phyloP scores from a whole-genome alignment of 192 early-diverging fungal genomes.

The Podila minutissima region DNA sequence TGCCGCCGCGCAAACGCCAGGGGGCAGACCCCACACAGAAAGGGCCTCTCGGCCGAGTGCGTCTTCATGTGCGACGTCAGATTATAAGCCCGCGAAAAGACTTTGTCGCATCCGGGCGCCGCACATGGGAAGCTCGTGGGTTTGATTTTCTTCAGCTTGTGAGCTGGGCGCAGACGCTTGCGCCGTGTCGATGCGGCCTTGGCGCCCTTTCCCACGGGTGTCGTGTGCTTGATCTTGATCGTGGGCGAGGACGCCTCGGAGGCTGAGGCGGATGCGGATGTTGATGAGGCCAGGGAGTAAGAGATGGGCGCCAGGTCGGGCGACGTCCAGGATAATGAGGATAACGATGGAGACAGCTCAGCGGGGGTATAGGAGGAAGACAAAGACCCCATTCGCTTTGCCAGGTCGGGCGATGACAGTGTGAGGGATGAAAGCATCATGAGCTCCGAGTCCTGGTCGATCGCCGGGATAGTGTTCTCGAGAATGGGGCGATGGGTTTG shows the following conservation, averaged over 20 bases:
- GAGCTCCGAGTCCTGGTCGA: constrained; percentile 28
- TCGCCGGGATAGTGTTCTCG: constrained; percentile 21
- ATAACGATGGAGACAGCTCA: no score
- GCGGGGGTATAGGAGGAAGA: no score
- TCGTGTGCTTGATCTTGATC: no score
- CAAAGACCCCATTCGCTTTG: no score
- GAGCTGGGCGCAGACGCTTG: no score
- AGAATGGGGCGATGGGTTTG: constrained; percentile 7
- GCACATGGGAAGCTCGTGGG: constrained; percentile 27
- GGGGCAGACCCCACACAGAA: constrained; percentile 73
- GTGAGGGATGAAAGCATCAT: constrained; percentile 27
- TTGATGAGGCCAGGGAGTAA: no score
- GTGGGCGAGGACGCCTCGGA: no score
- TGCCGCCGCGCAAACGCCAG: constrained; percentile 88
- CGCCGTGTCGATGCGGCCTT: no score
- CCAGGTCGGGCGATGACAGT: not conserved
- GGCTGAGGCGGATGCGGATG: no score
- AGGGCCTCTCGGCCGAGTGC: constrained; percentile 79
- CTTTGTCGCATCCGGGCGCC: constrained; percentile 63
- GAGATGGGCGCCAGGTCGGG: no score
- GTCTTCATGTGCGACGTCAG: constrained; percentile 82
- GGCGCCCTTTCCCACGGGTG: no score
- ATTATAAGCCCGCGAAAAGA: constrained; percentile 81
- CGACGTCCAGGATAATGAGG: no score
- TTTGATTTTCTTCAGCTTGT: constrained; percentile 4